Base-by-base conservation (phyloP, 805 yeast genomes). In the Hanseniaspora taiwanica region DNA sequence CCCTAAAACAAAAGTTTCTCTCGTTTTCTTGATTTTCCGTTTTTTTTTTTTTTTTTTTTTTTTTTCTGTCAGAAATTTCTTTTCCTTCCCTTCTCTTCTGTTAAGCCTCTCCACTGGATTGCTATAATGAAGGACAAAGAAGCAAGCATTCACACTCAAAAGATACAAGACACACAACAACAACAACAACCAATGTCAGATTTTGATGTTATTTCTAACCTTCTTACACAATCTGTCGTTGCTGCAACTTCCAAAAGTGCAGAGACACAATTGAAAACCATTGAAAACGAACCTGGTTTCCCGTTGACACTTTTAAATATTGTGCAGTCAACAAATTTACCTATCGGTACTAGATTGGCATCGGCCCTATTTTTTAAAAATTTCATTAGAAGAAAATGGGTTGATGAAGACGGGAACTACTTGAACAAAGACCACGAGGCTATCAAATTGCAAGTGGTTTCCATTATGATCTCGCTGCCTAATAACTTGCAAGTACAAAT, bases 301-400 rank as follows among this genome's bases (percentile, higher is more conserved):
- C 69, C 94, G 7, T 63, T 84, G 36, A 72, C 77, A 23, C 62
- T 91, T 29, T 61, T 91, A 41, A 86, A 81, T 52, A 73, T 87
- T 14, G 82, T 86, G 25, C 85, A 94, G 4, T 69, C 81, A 13
- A 54, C 65, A 23, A 66, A 68, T 33, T 53, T 77, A 33, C 68
- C 71, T 3, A 55, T 58, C 4, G 64, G 81, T 2, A 72, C 81
- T 1, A 69, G 96, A 45, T 64, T 87, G 37, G 96, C 98, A 1
- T 94, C 83, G 16, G 85, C 96, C 1, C 64, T 93, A 40, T 86
- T 81, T 60, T 85, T 91, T 63, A 91, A 91, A 58, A 91, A 91
- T 57, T 71, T 85, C 45, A 69, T 91, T 46, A 79, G 74, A 51
- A 66, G 96, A 39, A 78, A 72, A 50, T 91, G 96, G 96, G 78